Evolutionary conservation across 331 rosid species (phyloP), one percentile per base, ranked within the genome.

Genomic region (Cydonia oblonga): DNA sequence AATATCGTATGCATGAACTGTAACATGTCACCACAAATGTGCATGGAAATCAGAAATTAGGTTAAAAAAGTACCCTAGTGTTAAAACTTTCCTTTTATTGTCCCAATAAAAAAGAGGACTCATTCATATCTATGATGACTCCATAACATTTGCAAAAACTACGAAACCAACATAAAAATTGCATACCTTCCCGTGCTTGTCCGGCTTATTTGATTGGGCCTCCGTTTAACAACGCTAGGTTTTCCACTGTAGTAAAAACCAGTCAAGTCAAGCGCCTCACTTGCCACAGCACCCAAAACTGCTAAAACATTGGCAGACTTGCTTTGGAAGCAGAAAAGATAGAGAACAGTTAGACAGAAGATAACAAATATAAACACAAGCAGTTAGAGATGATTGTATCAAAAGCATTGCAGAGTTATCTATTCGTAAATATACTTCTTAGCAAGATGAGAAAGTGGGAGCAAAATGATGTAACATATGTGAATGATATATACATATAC

Each of bases 231-330:
- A 49, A 69, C 62, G 56, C 32, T 83, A 64, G 96, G 96, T 81
- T 88, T 91, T 61, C 97, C 97, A 79, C 96, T 89, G 75, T 81
- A 88, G 90, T 86, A 93, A 75, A 91, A 88, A 71, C 97, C 91
- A 25, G 97, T 93, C 81, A 91, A 79, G 80, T 91, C 97, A 69
- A 93, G 92, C 26, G 97, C 96, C 77, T 93, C 87, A 74, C 91
- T 91, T 64, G 97, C 98, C 79, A 91, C 97, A 68, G 82, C 93
- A 70, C 96, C 96, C 86, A 93, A 83, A 81, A 91, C 92, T 60
- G 96, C 96, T 87, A 93, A 83, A 72, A 93, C 96, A 62, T 91
- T 93, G 88, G 96, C 98, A 77, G 96, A 88, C 88, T 93, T 93
- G 90, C 95, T 92, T 88, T 83, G 80, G 72, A 65, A 85, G 80